Evolutionary conservation across 1,284 basidiomycete genomes (phyloP).

Genomic region (Ceratobasidium sp.): DNA sequence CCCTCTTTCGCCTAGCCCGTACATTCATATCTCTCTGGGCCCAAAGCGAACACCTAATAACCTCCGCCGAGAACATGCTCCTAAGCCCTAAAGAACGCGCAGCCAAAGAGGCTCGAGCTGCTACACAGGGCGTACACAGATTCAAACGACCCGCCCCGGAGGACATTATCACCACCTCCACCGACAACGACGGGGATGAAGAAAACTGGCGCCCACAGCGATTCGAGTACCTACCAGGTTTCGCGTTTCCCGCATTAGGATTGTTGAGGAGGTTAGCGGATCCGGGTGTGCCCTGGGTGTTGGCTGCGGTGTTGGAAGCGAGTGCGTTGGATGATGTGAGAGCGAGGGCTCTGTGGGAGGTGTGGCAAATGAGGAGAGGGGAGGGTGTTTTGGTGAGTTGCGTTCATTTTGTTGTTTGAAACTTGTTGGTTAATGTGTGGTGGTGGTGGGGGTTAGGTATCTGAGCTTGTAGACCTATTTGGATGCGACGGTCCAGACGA

Average conservation of each 20-base stretch:
- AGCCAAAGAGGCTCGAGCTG: conserved; percentile 33
- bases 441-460: conserved; percentile 12
- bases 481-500: conserved; percentile 33
- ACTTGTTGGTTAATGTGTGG: no score
- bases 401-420: background rate
- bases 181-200: background rate
- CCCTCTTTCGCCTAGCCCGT: conserved; percentile 23
- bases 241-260: conserved; percentile 22
- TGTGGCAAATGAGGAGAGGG: conserved; percentile 36
- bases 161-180: background rate
- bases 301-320: conserved; percentile 38
- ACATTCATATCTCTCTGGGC: conserved; percentile 24
- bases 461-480: conserved; percentile 30
- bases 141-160: conserved; percentile 14
- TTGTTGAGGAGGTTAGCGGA: conserved; percentile 25
- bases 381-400: conserved; percentile 15
- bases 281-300: conserved; percentile 43
- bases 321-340: conserved; percentile 43
- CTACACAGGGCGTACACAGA: conserved; percentile 19
- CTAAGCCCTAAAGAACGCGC: conserved; percentile 28
- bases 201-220: conserved; percentile 39
- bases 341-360: conserved; percentile 38
- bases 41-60: conserved; percentile 28
- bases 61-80: conserved; percentile 27
- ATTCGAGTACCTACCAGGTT: conserved; percentile 33